Percentiles rank a stretch among this genome's conserved stretches.
These are phyloP conservation scores for Cladorrhinum samala DNA, from an alignment of 495 filamentous ascomycete genomes.

Conservation along the genomic window DNA sequence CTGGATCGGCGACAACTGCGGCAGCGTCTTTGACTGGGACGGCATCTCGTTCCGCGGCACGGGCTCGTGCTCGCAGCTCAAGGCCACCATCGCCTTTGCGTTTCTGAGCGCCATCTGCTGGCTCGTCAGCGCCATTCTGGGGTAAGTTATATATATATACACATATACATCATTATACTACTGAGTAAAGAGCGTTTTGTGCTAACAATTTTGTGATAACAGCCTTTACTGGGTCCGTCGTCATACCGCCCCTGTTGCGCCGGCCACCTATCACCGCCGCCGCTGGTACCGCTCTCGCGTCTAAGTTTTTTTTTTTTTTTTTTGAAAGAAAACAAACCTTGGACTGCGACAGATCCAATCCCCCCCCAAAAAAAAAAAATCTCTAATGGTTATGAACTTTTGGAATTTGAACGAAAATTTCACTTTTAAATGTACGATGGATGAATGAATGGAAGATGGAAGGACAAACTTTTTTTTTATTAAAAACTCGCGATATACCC, in stretches of 20 bases:
- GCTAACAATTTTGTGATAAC: conserved; percentile 4
- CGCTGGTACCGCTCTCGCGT: conserved; percentile 39
- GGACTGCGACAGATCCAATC: neutral
- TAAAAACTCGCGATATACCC: too few species aligned
- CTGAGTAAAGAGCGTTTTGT: neutral
- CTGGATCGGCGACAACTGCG: conserved; percentile 45
- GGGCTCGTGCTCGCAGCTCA: conserved; percentile 57
- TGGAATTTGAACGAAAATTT: neutral
- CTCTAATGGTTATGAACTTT: neutral
- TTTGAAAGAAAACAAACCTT: too few species aligned
- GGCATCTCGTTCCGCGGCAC: conserved; percentile 80
- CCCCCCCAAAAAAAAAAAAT: neutral
- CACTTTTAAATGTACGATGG: neutral
- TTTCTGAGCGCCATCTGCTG: conserved; percentile 63
- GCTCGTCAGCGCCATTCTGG: conserved; percentile 54
- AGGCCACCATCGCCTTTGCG: conserved; percentile 59
- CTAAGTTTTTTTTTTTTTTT: conserved; percentile 17
- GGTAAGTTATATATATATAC: conserved; percentile 19
- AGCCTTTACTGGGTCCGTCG: conserved; percentile 41
- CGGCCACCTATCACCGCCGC: conserved; percentile 28
- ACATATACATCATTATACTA: neutral
- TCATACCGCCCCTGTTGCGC: conserved; percentile 13
- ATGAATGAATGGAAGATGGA: neutral
- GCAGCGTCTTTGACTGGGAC: conserved; percentile 85
- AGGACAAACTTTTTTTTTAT: too few species aligned